Evolutionary conservation across 202 grass and related monocot genomes (phyloP), one percentile per base, ranked within the genome.

Genomic region (Thinopyrum obtusiflorum): DNA sequence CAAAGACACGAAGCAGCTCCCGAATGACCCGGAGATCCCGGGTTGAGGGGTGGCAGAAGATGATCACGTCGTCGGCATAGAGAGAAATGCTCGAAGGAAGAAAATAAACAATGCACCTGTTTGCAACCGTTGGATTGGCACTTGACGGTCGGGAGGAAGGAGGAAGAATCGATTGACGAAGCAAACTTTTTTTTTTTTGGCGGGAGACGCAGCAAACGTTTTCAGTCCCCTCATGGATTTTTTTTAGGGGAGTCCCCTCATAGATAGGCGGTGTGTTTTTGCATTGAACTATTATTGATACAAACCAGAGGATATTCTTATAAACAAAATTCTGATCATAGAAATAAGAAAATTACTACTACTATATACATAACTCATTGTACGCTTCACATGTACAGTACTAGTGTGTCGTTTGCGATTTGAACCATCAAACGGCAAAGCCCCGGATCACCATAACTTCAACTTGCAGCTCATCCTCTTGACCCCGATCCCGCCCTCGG

Each of bases 381-480:
- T 66, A 33, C 14, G 36, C 66, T 72, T 40, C 68, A 42, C 11
- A 11, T 14, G 4, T 29, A 25, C 49, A 32, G 32, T 11, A 11
- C 39, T 24, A 37, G 15, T 68, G 17, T 68, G 20, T 42, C 20
- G 29, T 68, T 36, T 68, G 65, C 1, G 26, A 32, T 3, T 15
- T 64, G 61, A 66, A 21, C 32, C 66, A 68, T 68, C 8, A 21
- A 68, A 39, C 33, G 0, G 35, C n/a, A 25, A 14, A 26, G 11
- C 11, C 21, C 12, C 11, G 36, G 73, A 61, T 79, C 68, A 75
- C 69, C 72, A 47, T 23, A 87, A 55, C 75, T 87, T 87, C 11
- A 90, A 17, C 28, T 81, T 87, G 85, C 89, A 90, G 84, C 2
- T 44, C 67, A 73, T 77, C 9, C 1, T 84, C 51, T 80, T 87